Percentiles rank a stretch among this genome's conserved stretches.
These are phyloP conservation scores for Penicillium steckii DNA, from an alignment of 495 filamentous ascomycete species.

Conservation along the genomic window DNA sequence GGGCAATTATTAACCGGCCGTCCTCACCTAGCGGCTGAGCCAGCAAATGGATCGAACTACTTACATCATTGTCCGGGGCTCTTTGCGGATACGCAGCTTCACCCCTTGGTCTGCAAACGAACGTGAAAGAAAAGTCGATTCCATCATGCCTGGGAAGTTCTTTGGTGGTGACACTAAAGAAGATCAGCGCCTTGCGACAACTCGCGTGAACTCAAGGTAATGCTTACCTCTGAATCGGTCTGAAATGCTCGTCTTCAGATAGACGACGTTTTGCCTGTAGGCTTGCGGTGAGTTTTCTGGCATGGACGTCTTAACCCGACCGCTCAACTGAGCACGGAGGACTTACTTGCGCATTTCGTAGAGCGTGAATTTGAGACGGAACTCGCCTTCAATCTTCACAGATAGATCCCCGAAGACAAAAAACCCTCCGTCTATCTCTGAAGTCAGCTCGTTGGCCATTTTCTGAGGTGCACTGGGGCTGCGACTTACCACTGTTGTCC, in stretches of 20 bases:
- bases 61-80: constrained; percentile 62
- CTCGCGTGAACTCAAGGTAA: neutral
- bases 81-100: constrained; percentile 83
- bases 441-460: neutral
- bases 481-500: constrained; percentile 68
- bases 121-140: constrained; percentile 88
- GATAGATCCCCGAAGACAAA: constrained; percentile 98
- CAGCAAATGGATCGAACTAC: constrained; percentile 18
- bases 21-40: neutral
- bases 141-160: constrained; percentile 81
- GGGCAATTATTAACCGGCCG: neutral
- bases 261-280: constrained; percentile 43
- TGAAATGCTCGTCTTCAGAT: constrained; percentile 70
- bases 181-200: constrained; percentile 16
- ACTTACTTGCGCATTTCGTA: constrained; percentile 78
- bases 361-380: constrained; percentile 78
- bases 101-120: constrained; percentile 96
- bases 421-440: constrained; percentile 74
- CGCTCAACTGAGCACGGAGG: constrained; percentile 1
- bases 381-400: constrained; percentile 75
- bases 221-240: constrained; percentile 67
- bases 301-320: neutral
- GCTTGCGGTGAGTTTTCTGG: neutral
- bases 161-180: constrained; percentile 67
- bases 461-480: neutral